Percentiles rank a stretch among this genome's conserved stretches.
Evolutionary conservation across 108 stramenopile genomes (phyloP).

Genomic region (Pelagomonas calceolata): DNA sequence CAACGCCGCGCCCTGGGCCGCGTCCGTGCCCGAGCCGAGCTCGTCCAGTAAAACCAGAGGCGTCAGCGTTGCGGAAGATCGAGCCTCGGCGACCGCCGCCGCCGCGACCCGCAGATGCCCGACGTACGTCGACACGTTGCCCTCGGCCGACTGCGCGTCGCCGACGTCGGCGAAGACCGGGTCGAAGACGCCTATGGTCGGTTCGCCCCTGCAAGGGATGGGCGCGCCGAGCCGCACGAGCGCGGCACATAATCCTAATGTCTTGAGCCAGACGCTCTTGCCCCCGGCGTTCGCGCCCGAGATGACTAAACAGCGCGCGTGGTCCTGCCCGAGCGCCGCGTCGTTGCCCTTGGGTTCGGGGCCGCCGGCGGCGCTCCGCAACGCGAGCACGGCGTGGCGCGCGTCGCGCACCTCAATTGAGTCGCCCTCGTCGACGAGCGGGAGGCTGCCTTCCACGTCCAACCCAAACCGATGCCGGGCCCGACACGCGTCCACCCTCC

Average conservation of each 20-base stretch:
- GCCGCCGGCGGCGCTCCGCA: slow-evolving; percentile 53
- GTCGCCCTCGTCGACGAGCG: slow-evolving; percentile 65
- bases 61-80: background rate
- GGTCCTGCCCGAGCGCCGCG: slow-evolving; percentile 56
- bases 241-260: slow-evolving; percentile 70
- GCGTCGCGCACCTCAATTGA: slow-evolving; percentile 58
- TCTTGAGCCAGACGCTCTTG: slow-evolving; percentile 80
- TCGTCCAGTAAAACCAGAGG: slow-evolving; percentile 84
- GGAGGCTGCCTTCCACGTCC: slow-evolving; percentile 54
- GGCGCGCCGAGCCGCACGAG: slow-evolving; percentile 79
- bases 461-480: slow-evolving; percentile 59
- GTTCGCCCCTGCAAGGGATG: slow-evolving; percentile 47
- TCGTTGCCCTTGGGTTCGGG: slow-evolving; percentile 84
- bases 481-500: slow-evolving; percentile 61
- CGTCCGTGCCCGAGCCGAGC: slow-evolving; percentile 83
- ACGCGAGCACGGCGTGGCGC: slow-evolving; percentile 72
- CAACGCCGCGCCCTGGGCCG: slow-evolving; percentile 84
- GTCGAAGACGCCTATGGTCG: slow-evolving; percentile 68
- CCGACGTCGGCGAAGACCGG: slow-evolving; percentile 86
- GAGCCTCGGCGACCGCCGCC: slow-evolving; percentile 55
- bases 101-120: slow-evolving; percentile 78
- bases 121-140: slow-evolving; percentile 83
- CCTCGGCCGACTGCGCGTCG: slow-evolving; percentile 77
- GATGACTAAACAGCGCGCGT: slow-evolving; percentile 67
- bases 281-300: slow-evolving; percentile 87